Evolutionary conservation across 805 yeast species (phyloP).

Genomic region (Yamadazyma sp.): DNA sequence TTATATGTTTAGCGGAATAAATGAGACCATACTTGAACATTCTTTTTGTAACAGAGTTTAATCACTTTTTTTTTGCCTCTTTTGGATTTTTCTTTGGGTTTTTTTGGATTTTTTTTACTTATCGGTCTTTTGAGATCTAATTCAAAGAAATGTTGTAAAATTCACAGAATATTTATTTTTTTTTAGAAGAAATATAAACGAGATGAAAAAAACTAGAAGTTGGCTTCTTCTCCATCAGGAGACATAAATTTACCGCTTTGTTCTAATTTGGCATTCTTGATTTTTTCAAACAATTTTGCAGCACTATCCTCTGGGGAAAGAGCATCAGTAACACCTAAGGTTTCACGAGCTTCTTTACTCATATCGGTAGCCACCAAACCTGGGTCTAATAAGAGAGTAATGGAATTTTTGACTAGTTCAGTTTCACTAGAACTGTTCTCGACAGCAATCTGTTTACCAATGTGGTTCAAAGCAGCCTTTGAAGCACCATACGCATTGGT

Average conservation of each 20-base stretch:
- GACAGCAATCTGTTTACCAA: slow-evolving; percentile 20
- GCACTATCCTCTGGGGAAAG: slow-evolving; percentile 2
- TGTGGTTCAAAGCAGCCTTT: slow-evolving; percentile 34
- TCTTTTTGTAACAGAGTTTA: too few relatives aligned
- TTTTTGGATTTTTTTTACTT: too few relatives aligned
- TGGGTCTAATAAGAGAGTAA: slow-evolving; percentile 23
- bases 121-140: background rate
- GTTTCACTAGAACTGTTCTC: slow-evolving; percentile 10
- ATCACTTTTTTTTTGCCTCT: too few relatives aligned
- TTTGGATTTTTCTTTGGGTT: background rate
- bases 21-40: too few relatives aligned
- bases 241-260: slow-evolving; percentile 7
- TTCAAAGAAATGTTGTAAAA: background rate
- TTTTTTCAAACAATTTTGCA: slow-evolving; percentile 3
- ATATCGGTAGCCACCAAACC: slow-evolving; percentile 37
- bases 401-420: slow-evolving; percentile 5
- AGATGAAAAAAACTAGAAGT: too few relatives aligned
- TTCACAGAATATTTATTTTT: background rate
- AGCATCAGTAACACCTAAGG: too few relatives aligned
- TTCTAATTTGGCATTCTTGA: slow-evolving; percentile 4
- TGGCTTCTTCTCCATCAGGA: too few relatives aligned
- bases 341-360: too few relatives aligned
- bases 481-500: slow-evolving; percentile 28
- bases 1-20: too few relatives aligned
- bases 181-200: too few relatives aligned